These are phyloP conservation scores for Aspergillus novofumigatus DNA, from an alignment of 2,329 filamentous ascomycete genomes.

Conservation along the genomic window DNA sequence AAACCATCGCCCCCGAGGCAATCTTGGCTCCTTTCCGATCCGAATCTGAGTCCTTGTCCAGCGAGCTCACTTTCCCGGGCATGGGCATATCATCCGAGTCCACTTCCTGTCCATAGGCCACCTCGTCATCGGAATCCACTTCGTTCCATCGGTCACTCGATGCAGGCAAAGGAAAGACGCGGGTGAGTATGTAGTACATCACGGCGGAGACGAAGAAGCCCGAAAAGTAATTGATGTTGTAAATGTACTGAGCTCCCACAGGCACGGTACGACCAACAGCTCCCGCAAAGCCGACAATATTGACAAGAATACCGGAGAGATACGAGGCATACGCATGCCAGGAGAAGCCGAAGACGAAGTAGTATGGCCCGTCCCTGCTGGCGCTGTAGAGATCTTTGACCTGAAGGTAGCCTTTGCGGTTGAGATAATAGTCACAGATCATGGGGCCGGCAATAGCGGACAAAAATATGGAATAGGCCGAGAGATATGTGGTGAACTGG, in stretches of 20 bases:
- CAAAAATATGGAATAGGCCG: conserved; percentile 90
- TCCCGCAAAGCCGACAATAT: conserved; percentile 86
- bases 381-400: conserved; percentile 75
- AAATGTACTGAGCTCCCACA: conserved; percentile 75
- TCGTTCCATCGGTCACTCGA: conserved; percentile 75
- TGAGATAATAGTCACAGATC: conserved; percentile 79
- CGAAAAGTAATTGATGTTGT: conserved; percentile 85
- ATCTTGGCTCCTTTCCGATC: neutral
- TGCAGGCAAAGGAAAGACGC: conserved; percentile 67
- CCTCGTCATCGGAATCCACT: conserved; percentile 46
- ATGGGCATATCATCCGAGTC: conserved; percentile 23
- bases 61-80: neutral
- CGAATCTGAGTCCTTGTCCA: neutral
- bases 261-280: conserved; percentile 71
- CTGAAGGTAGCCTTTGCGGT: conserved; percentile 76
- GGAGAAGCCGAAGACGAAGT: conserved; percentile 67
- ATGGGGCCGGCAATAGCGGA: conserved; percentile 92
- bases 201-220: conserved; percentile 68
- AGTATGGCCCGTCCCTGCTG: conserved; percentile 60
- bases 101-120: conserved; percentile 31
- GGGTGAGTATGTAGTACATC: conserved; percentile 68
- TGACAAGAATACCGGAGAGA: conserved; percentile 77
- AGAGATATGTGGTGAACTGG: conserved; percentile 87
- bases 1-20: neutral
- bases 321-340: conserved; percentile 84